Evolutionary conservation across 495 filamentous ascomycete species (phyloP).

Genomic region (Penicillium angulare): DNA sequence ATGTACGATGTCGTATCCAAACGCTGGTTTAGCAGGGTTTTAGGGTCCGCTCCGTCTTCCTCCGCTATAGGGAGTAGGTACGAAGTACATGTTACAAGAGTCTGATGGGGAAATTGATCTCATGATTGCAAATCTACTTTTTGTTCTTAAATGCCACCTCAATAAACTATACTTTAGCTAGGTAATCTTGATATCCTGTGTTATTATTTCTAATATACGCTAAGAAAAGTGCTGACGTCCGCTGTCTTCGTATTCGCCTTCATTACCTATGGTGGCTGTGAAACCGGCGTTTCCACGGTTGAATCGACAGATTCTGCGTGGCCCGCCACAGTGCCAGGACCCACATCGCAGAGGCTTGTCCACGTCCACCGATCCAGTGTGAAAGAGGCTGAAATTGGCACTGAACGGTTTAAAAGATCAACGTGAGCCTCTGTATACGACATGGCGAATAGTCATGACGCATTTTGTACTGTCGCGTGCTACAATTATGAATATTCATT

Average conservation of each 20-base stretch:
- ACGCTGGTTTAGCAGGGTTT: background rate
- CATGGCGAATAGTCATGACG: too few species aligned
- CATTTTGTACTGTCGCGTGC: too few species aligned
- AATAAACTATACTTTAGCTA: too few species aligned
- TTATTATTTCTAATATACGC: too few species aligned
- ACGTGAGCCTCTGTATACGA: too few species aligned
- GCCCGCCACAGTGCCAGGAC: background rate
- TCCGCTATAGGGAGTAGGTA: background rate
- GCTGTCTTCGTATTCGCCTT: background rate
- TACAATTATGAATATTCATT: too few species aligned
- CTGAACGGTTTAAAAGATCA: background rate
- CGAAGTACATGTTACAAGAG: background rate
- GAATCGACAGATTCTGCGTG: background rate
- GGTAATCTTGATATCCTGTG: too few species aligned
- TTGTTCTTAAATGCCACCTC: too few species aligned
- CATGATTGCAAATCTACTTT: too few species aligned
- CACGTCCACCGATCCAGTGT: background rate
- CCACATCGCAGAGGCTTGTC: slow-evolving; percentile 1
- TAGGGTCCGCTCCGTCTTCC: background rate
- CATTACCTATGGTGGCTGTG: background rate
- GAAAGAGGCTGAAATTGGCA: background rate
- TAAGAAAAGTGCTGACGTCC: background rate
- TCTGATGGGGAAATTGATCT: too few species aligned
- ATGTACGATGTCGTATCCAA: background rate
- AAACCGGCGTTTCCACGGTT: slow-evolving; percentile 1